Conservation (phyloP, 768 basidiomycete genomes). For the Boletales sp. region DNA sequence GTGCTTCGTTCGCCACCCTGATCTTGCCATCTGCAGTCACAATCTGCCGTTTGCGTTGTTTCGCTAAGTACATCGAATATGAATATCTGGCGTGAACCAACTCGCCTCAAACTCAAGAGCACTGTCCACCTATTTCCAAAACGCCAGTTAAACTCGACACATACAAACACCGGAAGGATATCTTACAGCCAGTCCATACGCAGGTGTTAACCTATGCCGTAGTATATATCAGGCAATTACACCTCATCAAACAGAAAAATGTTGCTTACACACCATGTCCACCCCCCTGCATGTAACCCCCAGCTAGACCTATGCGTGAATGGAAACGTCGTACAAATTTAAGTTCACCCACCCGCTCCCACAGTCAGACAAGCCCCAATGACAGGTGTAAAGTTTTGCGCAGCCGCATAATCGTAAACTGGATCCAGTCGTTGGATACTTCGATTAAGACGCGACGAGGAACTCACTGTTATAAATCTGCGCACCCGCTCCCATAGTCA, state of each 20-base stretch:
- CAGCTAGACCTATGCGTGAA: constrained; percentile 27
- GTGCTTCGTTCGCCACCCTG: constrained; percentile 37
- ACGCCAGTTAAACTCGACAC: too few relatives aligned
- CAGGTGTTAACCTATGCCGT: constrained; percentile 29
- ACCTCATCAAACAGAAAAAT: not conserved
- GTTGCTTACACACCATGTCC: constrained; percentile 36
- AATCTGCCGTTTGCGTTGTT: constrained; percentile 11
- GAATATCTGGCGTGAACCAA: not conserved
- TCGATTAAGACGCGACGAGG: too few relatives aligned
- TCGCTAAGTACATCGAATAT: not conserved
- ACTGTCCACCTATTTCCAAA: constrained; percentile 38
- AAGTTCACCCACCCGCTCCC: constrained; percentile 11
- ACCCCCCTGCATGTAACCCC: constrained; percentile 49
- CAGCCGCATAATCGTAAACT: constrained; percentile 18
- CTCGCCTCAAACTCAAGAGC: constrained; percentile 39
- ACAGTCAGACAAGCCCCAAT: constrained; percentile 20
- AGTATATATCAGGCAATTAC: not conserved
- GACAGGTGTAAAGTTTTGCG: constrained; percentile 13
- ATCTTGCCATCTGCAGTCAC: constrained; percentile 41
- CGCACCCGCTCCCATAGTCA: constrained; percentile 18
- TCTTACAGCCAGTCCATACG: constrained; percentile 40
- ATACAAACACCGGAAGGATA: too few relatives aligned
- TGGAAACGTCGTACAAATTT: not conserved
- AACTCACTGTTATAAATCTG: constrained; percentile 12
- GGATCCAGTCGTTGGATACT: too few relatives aligned